Conservation (phyloP, 2,329 filamentous ascomycete genomes). For the Orbilia blumenaviensis region DNA sequence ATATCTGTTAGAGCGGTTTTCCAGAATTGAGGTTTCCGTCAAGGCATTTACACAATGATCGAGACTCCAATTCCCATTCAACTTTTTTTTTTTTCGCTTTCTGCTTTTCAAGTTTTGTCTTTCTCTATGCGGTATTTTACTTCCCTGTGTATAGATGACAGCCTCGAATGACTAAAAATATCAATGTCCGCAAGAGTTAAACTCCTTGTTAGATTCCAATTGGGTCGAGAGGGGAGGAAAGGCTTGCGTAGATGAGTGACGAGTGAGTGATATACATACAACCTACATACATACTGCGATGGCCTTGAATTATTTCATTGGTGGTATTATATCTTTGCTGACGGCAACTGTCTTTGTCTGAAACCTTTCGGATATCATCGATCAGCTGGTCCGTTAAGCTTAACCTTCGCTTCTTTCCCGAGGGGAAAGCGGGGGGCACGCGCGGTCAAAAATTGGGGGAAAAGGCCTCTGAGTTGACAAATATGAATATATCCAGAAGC, state of each 20-base stretch:
- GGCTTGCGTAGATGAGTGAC: slow-evolving; percentile 9
- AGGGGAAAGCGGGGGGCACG: neutral
- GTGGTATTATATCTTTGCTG: neutral
- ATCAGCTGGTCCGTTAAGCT: slow-evolving; percentile 17
- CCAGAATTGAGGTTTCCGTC: slow-evolving; percentile 33
- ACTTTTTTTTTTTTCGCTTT: slow-evolving; percentile 28
- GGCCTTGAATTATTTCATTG: slow-evolving; percentile 3
- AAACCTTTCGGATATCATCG: slow-evolving; percentile 3
- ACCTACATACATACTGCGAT: slow-evolving; percentile 8
- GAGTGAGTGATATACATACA: slow-evolving; percentile 23
- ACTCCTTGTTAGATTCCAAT: slow-evolving; percentile 33
- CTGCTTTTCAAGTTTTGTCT: slow-evolving; percentile 22
- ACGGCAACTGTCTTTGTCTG: neutral
- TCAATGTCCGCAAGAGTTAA: slow-evolving; percentile 30
- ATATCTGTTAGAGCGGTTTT: slow-evolving; percentile 48
- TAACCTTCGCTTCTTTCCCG: slow-evolving; percentile 3
- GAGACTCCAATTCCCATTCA: slow-evolving; percentile 26
- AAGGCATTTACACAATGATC: slow-evolving; percentile 45
- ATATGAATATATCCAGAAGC: slow-evolving; percentile 25
- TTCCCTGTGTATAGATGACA: slow-evolving; percentile 52
- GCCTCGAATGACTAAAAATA: slow-evolving; percentile 52
- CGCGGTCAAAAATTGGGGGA: neutral
- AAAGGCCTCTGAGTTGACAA: slow-evolving; percentile 19
- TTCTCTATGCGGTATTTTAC: slow-evolving; percentile 46
- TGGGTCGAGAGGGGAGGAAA: slow-evolving; percentile 3